A percentile compares a stretch with the other conserved stretches of the same genome.
phyloP scores from a whole-genome alignment of 2,329 filamentous ascomycete genomes.

The Colletotrichum agaves region DNA sequence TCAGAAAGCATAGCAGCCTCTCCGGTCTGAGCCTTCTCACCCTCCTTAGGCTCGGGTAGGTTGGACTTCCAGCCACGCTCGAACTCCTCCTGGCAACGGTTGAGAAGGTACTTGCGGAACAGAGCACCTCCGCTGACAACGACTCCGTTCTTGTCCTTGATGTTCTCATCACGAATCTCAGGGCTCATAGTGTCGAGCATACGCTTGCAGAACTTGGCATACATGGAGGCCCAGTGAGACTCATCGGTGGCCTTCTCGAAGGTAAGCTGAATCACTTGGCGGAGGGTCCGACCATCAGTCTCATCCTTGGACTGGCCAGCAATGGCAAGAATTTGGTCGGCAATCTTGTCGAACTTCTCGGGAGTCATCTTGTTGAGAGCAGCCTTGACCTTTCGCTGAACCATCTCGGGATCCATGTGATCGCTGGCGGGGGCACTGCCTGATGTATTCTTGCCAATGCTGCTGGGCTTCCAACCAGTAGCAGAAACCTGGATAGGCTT shows the following conservation, averaged over 20 bases:
- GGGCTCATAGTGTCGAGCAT: conserved; percentile 96
- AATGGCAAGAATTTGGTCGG: conserved; percentile 91
- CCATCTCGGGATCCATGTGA: conserved; percentile 87
- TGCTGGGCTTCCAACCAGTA: conserved; percentile 91
- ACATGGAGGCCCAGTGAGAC: conserved; percentile 98
- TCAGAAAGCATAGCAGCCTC: conserved; percentile 90
- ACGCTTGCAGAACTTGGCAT: conserved; percentile 96
- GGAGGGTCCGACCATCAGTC: conserved; percentile 89
- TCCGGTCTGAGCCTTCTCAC: conserved; percentile 64
- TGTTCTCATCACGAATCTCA: conserved; percentile 94
- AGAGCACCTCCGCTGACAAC: conserved; percentile 91
- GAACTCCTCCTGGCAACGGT: conserved; percentile 98
- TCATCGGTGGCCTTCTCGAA: conserved; percentile 99
- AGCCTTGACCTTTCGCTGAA: conserved; percentile 98
- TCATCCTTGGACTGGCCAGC: conserved; percentile 96
- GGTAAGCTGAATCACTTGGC: conserved; percentile 97
- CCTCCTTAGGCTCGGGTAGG: conserved; percentile 80
- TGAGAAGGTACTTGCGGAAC: conserved; percentile 98
- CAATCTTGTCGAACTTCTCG: conserved; percentile 97
- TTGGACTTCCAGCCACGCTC: conserved; percentile 97
- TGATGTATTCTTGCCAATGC: conserved; percentile 61
- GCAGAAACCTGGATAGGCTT: conserved; percentile 79
- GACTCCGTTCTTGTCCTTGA: conserved; percentile 88
- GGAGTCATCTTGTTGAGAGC: conserved; percentile 99
- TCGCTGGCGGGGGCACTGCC: conserved; percentile 53